Percentiles rank a stretch among this genome's conserved stretches.
Conservation (phyloP, 805 yeast species). For the Cyberlindnera subsufficiens region DNA sequence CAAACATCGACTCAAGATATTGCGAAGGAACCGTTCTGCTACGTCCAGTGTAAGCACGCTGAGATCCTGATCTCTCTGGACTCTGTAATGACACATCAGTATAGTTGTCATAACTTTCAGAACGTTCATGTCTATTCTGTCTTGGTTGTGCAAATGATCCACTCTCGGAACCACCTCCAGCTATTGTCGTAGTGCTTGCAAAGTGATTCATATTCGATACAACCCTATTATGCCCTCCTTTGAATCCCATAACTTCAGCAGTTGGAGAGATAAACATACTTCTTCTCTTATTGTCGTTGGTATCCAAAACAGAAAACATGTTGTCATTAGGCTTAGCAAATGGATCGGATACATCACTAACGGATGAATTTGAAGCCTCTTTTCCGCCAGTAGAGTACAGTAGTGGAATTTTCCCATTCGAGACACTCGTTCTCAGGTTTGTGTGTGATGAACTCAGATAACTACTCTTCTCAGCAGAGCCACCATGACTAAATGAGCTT, state of each 20-base stretch:
- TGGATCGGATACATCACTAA: conserved; percentile 11
- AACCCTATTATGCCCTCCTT: conserved; percentile 21
- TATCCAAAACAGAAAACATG: conserved; percentile 18
- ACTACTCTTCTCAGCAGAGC: conserved; percentile 5
- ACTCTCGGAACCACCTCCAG: conserved; percentile 1
- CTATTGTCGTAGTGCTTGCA: conserved; percentile 5
- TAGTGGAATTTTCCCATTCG: conserved; percentile 16
- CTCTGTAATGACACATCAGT: conserved; percentile 10
- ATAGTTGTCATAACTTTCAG: conserved; percentile 12
- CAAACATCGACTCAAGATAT: conserved; percentile 46
- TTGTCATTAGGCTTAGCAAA: conserved; percentile 7
- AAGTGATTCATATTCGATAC: conserved; percentile 29
- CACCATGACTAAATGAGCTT: conserved; percentile 12
- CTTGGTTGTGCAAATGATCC: conserved; percentile 3
- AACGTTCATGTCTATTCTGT: conserved; percentile 8
- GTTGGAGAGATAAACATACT: conserved; percentile 75
- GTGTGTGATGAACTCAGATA: conserved; percentile 2
- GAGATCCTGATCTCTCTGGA: conserved; percentile 14
- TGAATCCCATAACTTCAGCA: conserved; percentile 56
- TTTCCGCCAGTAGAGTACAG: conserved; percentile 11
- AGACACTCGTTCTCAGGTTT: conserved; percentile 7
- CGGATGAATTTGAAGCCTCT: conserved; percentile 5
- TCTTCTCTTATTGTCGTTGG: conserved; percentile 25
- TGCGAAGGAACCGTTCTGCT: conserved; percentile 37
- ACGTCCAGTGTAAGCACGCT: conserved; percentile 12